A percentile compares a stretch with the other conserved stretches of the same genome.
These are phyloP conservation scores for Thelonectria discophora DNA, from an alignment of 2,329 filamentous ascomycete genomes.

Conservation along the genomic window DNA sequence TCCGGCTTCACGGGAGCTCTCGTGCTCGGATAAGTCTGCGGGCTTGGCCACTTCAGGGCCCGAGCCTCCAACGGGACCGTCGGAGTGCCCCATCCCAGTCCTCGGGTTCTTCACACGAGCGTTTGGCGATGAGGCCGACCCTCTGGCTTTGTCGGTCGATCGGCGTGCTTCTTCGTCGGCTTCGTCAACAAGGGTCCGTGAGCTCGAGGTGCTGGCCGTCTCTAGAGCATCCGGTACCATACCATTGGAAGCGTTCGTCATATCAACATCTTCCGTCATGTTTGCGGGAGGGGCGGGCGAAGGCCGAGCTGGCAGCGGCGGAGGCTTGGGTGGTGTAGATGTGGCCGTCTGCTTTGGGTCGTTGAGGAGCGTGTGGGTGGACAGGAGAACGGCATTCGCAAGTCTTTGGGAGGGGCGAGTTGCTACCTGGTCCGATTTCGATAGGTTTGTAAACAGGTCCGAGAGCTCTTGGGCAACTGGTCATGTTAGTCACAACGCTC, in stretches of 20 bases:
- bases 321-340: conserved; percentile 46
- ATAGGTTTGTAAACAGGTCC: conserved; percentile 75
- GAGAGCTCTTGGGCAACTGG: conserved; percentile 79
- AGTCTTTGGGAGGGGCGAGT: conserved; percentile 79
- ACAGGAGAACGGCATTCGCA: conserved; percentile 79
- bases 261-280: conserved; percentile 46
- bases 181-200: conserved; percentile 61
- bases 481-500: conserved; percentile 39
- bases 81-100: conserved; percentile 35
- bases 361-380: conserved; percentile 52
- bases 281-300: conserved; percentile 50
- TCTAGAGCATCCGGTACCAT: conserved; percentile 47
- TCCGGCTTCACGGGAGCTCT: not conserved
- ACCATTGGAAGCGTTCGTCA: conserved; percentile 47
- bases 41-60: not conserved
- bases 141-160: conserved; percentile 48
- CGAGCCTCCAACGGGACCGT: conserved; percentile 22
- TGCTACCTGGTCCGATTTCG: conserved; percentile 66
- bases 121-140: conserved; percentile 23
- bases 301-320: conserved; percentile 61
- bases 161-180: conserved; percentile 49
- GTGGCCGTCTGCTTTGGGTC: conserved; percentile 44
- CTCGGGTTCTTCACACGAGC: conserved; percentile 39
- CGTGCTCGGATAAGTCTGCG: not conserved
- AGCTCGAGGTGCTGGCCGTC: conserved; percentile 58